Conservation (phyloP, 805 yeast genomes). For the Myxozyma nipponensis region DNA sequence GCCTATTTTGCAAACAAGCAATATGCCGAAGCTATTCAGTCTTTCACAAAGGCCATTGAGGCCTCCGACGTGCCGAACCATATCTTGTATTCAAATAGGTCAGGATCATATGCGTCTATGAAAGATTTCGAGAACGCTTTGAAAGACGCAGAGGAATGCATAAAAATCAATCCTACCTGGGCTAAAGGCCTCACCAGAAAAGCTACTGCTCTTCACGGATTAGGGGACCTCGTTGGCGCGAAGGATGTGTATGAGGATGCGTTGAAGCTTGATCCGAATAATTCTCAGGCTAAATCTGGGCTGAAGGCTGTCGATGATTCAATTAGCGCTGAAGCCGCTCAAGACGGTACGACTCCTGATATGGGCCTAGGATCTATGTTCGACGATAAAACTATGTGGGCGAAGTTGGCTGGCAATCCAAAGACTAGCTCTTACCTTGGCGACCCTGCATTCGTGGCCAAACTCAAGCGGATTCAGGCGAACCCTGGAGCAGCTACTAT, state of each 20-base stretch:
- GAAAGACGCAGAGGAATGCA: slow-evolving; percentile 80
- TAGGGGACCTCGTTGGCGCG: slow-evolving; percentile 74
- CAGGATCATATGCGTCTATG: slow-evolving; percentile 83
- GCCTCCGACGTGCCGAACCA: slow-evolving; percentile 81
- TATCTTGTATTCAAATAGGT: slow-evolving; percentile 88
- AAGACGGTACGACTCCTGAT: slow-evolving; percentile 51
- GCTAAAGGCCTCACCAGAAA: slow-evolving; percentile 93
- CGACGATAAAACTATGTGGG: slow-evolving; percentile 72
- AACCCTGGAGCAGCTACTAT: slow-evolving; percentile 74
- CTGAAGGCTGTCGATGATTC: slow-evolving; percentile 65
- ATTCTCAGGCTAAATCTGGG: slow-evolving; percentile 85
- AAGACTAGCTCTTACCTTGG: slow-evolving; percentile 81
- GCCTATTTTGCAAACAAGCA: slow-evolving; percentile 87
- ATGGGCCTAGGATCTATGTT: slow-evolving; percentile 75
- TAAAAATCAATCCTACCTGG: slow-evolving; percentile 79
- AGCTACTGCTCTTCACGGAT: slow-evolving; percentile 90
- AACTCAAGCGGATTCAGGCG: slow-evolving; percentile 49
- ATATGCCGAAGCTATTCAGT: slow-evolving; percentile 70
- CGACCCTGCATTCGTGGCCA: slow-evolving; percentile 77
- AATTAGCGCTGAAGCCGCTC: slow-evolving; percentile 46
- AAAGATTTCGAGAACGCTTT: slow-evolving; percentile 71
- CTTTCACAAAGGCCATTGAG: slow-evolving; percentile 82
- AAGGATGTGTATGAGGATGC: slow-evolving; percentile 69
- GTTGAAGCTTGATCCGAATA: slow-evolving; percentile 70
- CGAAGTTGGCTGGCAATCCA: slow-evolving; percentile 75